These are phyloP conservation scores for Paecilomyces fulvus DNA, from an alignment of 2,329 filamentous ascomycete genomes.

Conservation along the genomic window DNA sequence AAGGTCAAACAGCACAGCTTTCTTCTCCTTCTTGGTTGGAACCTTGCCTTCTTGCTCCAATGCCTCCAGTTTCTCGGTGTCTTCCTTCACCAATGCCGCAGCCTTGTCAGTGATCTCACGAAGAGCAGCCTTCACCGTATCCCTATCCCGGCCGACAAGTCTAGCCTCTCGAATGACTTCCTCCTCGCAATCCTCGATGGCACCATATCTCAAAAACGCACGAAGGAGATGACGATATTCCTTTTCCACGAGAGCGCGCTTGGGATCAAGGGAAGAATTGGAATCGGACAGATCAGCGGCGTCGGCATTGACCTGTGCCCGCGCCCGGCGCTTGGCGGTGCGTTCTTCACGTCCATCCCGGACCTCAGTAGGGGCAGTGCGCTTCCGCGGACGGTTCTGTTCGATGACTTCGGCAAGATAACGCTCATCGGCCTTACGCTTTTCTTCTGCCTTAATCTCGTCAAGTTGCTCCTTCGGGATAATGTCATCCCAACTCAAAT, in stretches of 20 bases:
- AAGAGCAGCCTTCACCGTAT: constrained; percentile 68
- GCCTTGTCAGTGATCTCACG: constrained; percentile 69
- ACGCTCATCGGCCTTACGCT: constrained; percentile 71
- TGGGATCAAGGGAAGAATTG: constrained; percentile 61
- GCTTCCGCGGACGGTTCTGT: constrained; percentile 70
- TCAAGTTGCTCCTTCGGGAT: constrained; percentile 91
- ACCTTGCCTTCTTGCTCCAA: constrained; percentile 68
- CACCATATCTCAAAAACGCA: constrained; percentile 84
- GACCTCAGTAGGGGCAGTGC: constrained; percentile 53
- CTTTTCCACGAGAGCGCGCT: constrained; percentile 82
- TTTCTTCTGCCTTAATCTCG: constrained; percentile 80
- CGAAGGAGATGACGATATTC: constrained; percentile 87
- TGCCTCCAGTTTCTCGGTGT: constrained; percentile 53
- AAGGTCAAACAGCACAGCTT: constrained; percentile 92
- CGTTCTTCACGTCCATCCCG: constrained; percentile 52
- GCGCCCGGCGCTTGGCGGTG: constrained; percentile 61
- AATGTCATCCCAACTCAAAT: constrained; percentile 97
- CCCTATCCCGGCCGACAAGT: constrained; percentile 69
- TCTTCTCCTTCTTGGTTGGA: constrained; percentile 93
- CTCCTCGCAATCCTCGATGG: constrained; percentile 76
- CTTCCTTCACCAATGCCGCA: constrained; percentile 63
- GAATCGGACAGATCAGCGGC: constrained; percentile 67
- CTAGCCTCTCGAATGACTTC: constrained; percentile 85
- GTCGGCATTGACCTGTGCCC: constrained; percentile 54
- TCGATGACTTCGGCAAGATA: constrained; percentile 76